Evolutionary conservation across 2,329 filamentous ascomycete species (phyloP).

Genomic region (Chaetomium sp.): DNA sequence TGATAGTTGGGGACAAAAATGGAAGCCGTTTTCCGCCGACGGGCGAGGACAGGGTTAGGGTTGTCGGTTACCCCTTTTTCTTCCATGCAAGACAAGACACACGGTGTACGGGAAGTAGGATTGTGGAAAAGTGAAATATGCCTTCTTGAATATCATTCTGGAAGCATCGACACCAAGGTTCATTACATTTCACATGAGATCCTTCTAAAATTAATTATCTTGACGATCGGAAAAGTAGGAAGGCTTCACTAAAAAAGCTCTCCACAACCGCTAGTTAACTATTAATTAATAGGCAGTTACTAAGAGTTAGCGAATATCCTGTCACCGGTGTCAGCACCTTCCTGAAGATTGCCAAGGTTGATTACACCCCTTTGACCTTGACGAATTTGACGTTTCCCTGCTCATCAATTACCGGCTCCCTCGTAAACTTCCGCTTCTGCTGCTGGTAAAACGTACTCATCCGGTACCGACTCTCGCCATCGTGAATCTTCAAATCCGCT

Average conservation of each 20-base stretch:
- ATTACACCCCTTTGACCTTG: slow-evolving; percentile 13
- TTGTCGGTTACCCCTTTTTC: neutral
- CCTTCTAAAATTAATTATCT: no score
- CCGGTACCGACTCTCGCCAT: slow-evolving; percentile 51
- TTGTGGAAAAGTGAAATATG: no score
- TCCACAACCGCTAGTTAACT: no score
- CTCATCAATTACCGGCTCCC: slow-evolving; percentile 26
- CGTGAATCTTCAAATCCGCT: slow-evolving; percentile 43
- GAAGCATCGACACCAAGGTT: no score
- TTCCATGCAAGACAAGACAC: neutral
- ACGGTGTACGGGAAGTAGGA: no score
- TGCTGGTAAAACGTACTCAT: slow-evolving; percentile 47
- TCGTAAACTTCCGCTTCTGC: slow-evolving; percentile 22
- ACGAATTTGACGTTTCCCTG: slow-evolving; percentile 25
- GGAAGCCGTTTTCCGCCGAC: slow-evolving; percentile 11
- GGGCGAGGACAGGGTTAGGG: slow-evolving; percentile 5
- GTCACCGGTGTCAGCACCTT: neutral
- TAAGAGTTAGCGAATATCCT: no score
- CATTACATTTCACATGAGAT: no score
- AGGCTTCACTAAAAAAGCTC: no score
- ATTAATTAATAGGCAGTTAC: no score
- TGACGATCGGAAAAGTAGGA: no score
- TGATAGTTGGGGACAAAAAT: neutral
- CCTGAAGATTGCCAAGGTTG: no score
- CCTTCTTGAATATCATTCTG: no score